Conservation (phyloP, 495 filamentous ascomycete species). For the Xylaria bambusicola region DNA sequence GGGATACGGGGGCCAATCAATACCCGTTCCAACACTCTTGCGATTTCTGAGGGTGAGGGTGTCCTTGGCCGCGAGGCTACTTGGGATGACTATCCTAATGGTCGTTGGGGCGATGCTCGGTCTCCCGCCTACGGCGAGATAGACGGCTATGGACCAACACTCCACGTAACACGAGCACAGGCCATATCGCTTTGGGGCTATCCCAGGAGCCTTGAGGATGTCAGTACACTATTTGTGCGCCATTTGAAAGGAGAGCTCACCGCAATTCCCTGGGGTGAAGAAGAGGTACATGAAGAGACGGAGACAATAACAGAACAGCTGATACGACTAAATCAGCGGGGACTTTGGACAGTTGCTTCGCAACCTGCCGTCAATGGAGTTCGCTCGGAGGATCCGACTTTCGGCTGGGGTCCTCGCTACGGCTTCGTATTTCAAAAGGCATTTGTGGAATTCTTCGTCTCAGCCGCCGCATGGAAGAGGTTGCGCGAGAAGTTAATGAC, state of each 20-base stretch:
- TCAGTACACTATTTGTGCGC: conserved; percentile 74
- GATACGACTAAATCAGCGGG: conserved; percentile 72
- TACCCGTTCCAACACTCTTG: conserved; percentile 76
- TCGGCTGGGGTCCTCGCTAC: conserved; percentile 91
- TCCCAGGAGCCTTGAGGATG: conserved; percentile 66
- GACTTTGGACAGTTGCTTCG: conserved; percentile 97
- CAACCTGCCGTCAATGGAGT: conserved; percentile 92
- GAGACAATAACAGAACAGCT: conserved; percentile 73
- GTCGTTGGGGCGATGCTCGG: conserved; percentile 89
- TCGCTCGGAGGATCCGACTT: conserved; percentile 70
- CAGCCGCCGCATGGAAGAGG: conserved; percentile 64
- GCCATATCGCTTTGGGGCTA: conserved; percentile 83
- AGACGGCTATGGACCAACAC: conserved; percentile 87
- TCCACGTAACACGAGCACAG: conserved; percentile 77
- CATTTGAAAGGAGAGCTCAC: conserved; percentile 75
- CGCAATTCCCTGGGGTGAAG: conserved; percentile 91
- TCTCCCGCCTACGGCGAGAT: conserved; percentile 93
- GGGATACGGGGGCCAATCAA: conserved; percentile 62
- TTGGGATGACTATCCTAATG: conserved; percentile 99
- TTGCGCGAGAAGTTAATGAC: conserved; percentile 62
- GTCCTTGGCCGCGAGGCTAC: conserved; percentile 92
- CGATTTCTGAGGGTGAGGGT: conserved; percentile 90
- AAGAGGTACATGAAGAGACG: conserved; percentile 83
- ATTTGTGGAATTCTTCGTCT: conserved; percentile 94
- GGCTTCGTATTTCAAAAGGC: conserved; percentile 98